Evolutionary conservation across 2,329 filamentous ascomycete species (phyloP).

Genomic region (Aureobasidium musti): DNA sequence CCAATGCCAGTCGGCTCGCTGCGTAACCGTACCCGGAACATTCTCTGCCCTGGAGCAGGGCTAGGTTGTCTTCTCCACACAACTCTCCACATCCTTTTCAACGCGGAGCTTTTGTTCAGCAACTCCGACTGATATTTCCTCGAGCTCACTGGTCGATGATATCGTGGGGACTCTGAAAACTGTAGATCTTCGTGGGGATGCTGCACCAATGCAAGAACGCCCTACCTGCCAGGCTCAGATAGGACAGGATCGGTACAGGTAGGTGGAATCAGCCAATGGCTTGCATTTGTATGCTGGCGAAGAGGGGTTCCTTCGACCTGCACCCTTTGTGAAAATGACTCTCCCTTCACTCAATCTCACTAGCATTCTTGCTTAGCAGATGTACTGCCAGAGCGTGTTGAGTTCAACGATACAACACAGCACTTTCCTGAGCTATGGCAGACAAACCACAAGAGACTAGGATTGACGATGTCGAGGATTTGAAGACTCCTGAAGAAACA

Average conservation of each 20-base stretch:
- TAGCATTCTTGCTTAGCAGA: neutral
- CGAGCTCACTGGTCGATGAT: neutral
- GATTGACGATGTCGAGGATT: conserved; percentile 8
- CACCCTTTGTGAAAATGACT: neutral
- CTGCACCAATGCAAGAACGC: neutral
- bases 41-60: neutral
- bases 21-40: neutral
- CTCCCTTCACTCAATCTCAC: too few species aligned
- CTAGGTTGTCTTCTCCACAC: neutral
- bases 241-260: neutral
- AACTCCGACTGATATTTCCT: neutral
- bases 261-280: neutral
- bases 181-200: conserved; percentile 19
- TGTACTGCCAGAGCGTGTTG: too few species aligned
- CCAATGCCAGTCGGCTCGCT: neutral
- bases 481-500: neutral
- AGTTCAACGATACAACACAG: neutral
- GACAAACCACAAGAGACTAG: conserved; percentile 2
- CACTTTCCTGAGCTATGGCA: neutral
- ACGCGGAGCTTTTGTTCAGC: neutral
- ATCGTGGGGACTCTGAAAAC: neutral
- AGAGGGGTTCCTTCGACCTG: neutral
- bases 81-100: conserved; percentile 5
- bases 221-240: conserved; percentile 3
- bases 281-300: neutral